These are phyloP conservation scores for Talaromyces rugulosus DNA, from an alignment of 2,329 filamentous ascomycete genomes.

Conservation along the genomic window DNA sequence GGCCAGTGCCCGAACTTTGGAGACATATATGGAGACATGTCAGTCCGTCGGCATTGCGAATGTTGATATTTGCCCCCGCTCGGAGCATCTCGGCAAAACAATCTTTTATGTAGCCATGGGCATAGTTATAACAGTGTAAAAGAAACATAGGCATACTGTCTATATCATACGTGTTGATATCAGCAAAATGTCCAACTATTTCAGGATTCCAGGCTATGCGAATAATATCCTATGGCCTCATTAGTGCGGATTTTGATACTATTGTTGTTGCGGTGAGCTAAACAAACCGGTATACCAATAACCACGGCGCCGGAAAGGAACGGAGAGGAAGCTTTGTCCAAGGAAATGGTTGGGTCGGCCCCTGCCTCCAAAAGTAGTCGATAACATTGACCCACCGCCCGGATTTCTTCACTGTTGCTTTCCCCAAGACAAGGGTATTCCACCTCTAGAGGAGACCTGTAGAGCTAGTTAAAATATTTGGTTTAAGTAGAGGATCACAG, in stretches of 20 bases:
- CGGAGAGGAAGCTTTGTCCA: no score
- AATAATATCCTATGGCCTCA: not conserved
- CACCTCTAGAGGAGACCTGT: not conserved
- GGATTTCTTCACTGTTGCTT: not conserved
- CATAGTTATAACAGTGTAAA: not conserved
- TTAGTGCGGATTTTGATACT: not conserved
- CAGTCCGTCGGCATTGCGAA: not conserved
- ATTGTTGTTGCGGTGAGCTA: not conserved
- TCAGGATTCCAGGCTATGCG: not conserved
- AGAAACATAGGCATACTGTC: not conserved
- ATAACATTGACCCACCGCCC: not conserved
- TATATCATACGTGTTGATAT: not conserved
- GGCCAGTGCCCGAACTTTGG: no score
- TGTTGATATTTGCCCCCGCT: not conserved
- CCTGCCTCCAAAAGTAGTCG: not conserved
- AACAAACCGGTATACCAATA: not conserved
- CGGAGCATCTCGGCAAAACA: not conserved
- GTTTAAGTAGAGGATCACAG: not conserved
- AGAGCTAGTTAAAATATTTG: not conserved
- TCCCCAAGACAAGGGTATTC: not conserved
- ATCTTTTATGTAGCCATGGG: not conserved
- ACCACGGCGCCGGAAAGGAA: no score
- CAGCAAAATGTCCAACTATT: not conserved
- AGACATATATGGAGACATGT: not conserved
- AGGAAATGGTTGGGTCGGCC: not conserved